phyloP scores from a whole-genome alignment of 2,329 filamentous ascomycete genomes.

The Colletotrichum spinosum region DNA sequence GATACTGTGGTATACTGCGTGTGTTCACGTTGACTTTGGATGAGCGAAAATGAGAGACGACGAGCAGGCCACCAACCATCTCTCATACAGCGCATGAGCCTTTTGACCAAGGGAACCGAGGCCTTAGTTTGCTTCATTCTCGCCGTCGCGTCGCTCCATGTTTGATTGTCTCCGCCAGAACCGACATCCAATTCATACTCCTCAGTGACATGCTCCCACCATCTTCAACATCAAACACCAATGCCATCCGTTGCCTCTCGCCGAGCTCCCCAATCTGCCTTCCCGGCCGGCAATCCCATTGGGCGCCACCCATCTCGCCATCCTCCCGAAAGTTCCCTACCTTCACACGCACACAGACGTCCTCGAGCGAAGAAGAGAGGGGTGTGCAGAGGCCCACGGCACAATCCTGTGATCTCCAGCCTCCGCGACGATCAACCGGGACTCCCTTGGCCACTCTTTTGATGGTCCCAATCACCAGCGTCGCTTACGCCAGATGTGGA shows the following conservation, averaged over 20 bases:
- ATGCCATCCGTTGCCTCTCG: slow-evolving; percentile 1
- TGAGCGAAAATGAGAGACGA: no score
- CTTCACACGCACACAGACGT: neutral
- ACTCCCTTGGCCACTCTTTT: slow-evolving; percentile 21
- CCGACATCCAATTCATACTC: slow-evolving; percentile 17
- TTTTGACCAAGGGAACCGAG: slow-evolving; percentile 9
- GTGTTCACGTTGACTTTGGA: no score
- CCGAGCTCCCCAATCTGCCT: slow-evolving; percentile 1
- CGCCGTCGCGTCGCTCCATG: slow-evolving; percentile 5
- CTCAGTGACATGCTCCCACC: neutral
- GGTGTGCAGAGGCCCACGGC: slow-evolving; percentile 31
- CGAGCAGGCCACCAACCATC: slow-evolving; percentile 6
- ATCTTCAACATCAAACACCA: neutral
- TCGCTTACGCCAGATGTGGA: slow-evolving; percentile 19
- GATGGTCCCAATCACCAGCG: neutral
- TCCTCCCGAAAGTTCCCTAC: slow-evolving; percentile 31
- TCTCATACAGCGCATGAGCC: neutral
- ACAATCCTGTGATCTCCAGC: slow-evolving; percentile 40
- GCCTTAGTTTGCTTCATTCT: slow-evolving; percentile 1
- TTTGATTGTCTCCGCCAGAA: slow-evolving; percentile 5
- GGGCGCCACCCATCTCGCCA: slow-evolving; percentile 26
- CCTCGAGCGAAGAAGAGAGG: slow-evolving; percentile 1
- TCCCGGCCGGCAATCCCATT: slow-evolving; percentile 28
- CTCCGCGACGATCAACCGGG: slow-evolving; percentile 40
- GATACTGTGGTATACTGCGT: no score